These are phyloP conservation scores for Apophysomyces variabilis DNA, from an alignment of 371 early-diverging fungal species.

Conservation along the genomic window DNA sequence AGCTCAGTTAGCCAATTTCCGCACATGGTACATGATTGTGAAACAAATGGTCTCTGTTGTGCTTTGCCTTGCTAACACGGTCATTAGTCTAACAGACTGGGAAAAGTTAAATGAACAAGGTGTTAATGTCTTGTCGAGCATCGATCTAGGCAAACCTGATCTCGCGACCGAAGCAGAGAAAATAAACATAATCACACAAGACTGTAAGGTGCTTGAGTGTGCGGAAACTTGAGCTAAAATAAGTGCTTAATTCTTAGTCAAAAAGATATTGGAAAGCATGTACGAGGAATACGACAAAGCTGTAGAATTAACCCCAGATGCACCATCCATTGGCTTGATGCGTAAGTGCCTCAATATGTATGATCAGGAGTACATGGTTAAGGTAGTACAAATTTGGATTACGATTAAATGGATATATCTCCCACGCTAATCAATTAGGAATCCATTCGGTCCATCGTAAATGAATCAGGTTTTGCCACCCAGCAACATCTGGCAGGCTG, in stretches of 20 bases:
- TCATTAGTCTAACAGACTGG: background rate
- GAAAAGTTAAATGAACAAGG: constrained; percentile 4
- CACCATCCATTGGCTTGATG: background rate
- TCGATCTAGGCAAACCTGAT: background rate
- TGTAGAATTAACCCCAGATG: background rate
- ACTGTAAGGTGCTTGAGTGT: background rate
- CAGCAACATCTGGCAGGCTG: constrained; percentile 13
- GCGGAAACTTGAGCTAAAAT: background rate
- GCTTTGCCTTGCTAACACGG: background rate
- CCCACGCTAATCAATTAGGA: constrained; percentile 19
- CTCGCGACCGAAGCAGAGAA: background rate
- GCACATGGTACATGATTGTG: background rate
- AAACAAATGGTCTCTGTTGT: background rate
- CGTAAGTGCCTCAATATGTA: constrained; percentile 20
- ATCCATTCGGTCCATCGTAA: constrained; percentile 20
- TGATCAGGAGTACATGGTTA: constrained; percentile 23
- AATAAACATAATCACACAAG: background rate
- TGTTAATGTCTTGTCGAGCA: background rate
- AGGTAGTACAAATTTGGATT: constrained; percentile 15
- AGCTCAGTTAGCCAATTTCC: constrained; percentile 2
- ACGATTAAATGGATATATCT: background rate
- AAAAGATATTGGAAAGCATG: constrained; percentile 19
- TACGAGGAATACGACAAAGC: constrained; percentile 23
- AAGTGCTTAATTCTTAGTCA: constrained; percentile 5
- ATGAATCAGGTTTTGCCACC: constrained; percentile 16